Base-by-base conservation (phyloP, 23 red algal species). In the Gracilaria caudata region DNA sequence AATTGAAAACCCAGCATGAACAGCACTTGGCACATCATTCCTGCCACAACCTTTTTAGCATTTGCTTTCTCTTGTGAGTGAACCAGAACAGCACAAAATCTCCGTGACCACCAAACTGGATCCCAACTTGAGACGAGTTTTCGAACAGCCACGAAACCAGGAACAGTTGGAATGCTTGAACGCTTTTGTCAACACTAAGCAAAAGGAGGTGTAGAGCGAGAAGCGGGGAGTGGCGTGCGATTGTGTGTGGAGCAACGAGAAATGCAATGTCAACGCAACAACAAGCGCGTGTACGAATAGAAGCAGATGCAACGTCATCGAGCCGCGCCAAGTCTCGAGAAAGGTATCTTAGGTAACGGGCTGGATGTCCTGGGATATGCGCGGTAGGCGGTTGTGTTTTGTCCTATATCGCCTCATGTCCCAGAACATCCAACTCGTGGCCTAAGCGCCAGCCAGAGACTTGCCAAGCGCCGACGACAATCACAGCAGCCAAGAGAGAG, bases 361-460 rank as follows among this genome's bases (percentile, higher is more conserved):
- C 23, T 75, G 70, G 40, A 75, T 20, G 70, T 7, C 43, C 70
- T 75, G 70, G 70, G 70, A 75, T 29, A 75, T 75, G 70, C 21
- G 70, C 39, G 33, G 70, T 20, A 49, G 43, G 43, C 32, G 40
- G 7, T n/a, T 29, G 39, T n/a, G 29, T 3, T 24, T 21, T 75
- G 24, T 49, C 26, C 43, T 43, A 8, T 4, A 10, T 46, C 23
- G 37, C 70, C 19, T 8, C 70, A 75, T 47, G 43, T 75, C 21
- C 70, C 70, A 75, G 70, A 75, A 75, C 70, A 75, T 75, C 43
- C 70, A 75, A 75, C 70, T 75, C 70, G 70, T 43, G 70, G 43
- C 70, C 70, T 49, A 49, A 49, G 70, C 37, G 21, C 70, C 70
- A 34, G 16, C 3, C 25, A 32, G 70, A 75, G 39, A 39, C 14